Conservation (phyloP, 2,329 filamentous ascomycete species). For the Penicillium sclerotiorum region DNA sequence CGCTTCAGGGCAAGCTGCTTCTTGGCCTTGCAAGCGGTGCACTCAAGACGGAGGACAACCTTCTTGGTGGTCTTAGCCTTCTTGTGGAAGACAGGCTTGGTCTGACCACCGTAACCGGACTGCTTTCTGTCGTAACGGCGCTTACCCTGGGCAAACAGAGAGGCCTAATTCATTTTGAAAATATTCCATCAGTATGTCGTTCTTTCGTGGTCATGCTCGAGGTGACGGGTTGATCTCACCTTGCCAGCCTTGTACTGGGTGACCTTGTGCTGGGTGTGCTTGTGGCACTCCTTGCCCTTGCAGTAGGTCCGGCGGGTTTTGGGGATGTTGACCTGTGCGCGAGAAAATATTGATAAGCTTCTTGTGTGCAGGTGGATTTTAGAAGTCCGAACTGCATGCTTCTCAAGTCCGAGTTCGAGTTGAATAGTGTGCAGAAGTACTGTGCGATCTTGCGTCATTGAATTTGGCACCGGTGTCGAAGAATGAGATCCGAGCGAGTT, state of each 20-base stretch:
- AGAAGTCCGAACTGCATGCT: constrained; percentile 5
- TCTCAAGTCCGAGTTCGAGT: constrained; percentile 16
- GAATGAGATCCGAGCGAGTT: neutral
- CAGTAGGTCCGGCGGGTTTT: constrained; percentile 97
- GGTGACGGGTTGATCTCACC: constrained; percentile 52
- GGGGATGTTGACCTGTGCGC: constrained; percentile 86
- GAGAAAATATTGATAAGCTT: constrained; percentile 29
- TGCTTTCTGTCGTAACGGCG: constrained; percentile 99
- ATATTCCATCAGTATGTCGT: no score
- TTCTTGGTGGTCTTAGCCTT: constrained; percentile 99
- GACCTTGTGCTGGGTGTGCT: constrained; percentile 90
- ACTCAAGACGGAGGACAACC: constrained; percentile 97
- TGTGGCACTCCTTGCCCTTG: constrained; percentile 94
- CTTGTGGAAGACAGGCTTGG: constrained; percentile 99
- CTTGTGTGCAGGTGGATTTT: constrained; percentile 4
- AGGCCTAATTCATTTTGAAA: no score
- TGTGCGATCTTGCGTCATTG: neutral
- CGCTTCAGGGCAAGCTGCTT: constrained; percentile 97
- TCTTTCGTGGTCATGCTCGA: no score
- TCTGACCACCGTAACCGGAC: constrained; percentile 99
- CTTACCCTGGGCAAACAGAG: constrained; percentile 97
- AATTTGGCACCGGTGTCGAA: neutral
- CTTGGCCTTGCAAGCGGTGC: constrained; percentile 97
- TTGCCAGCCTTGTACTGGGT: constrained; percentile 98
- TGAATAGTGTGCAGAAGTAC: constrained; percentile 2